A percentile compares a stretch with the other conserved stretches of the same genome.
These are phyloP conservation scores for Elongisporangium anandrum DNA, from an alignment of 352 stramenopile genomes.

Conservation along the genomic window DNA sequence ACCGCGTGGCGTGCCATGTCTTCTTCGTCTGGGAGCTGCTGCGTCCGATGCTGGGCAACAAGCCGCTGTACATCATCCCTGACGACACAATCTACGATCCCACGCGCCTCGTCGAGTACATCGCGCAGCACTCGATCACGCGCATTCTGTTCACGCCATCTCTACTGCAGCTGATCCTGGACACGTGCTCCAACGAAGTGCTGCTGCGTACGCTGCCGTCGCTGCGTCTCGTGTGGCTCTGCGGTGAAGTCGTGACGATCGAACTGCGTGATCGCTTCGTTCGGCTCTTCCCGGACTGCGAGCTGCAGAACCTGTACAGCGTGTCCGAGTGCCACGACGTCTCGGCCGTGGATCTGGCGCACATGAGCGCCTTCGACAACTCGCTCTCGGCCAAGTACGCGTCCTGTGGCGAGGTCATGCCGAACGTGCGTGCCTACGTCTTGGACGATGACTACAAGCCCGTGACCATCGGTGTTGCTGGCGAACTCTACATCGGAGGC, in stretches of 20 bases:
- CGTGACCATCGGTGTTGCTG: constrained; percentile 61
- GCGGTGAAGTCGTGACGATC: constrained; percentile 91
- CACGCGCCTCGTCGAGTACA: constrained; percentile 67
- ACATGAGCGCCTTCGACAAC: constrained; percentile 70
- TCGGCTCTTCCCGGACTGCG: constrained; percentile 73
- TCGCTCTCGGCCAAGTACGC: constrained; percentile 82
- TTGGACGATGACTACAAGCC: constrained; percentile 68
- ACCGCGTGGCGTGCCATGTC: constrained; percentile 89
- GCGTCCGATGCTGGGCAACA: constrained; percentile 86
- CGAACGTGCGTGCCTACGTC: constrained; percentile 74
- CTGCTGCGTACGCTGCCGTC: constrained; percentile 55
- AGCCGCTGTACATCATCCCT: constrained; percentile 89
- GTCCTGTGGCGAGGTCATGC: constrained; percentile 84
- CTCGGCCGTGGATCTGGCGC: constrained; percentile 71
- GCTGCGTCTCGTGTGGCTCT: constrained; percentile 89
- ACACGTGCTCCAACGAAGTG: constrained; percentile 51
- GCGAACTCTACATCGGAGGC: constrained; percentile 86
- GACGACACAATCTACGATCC: constrained; percentile 92
- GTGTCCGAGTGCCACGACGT: constrained; percentile 94
- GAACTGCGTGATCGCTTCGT: constrained; percentile 86
- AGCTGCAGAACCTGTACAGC: constrained; percentile 92
- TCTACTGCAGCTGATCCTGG: constrained; percentile 85
- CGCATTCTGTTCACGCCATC: constrained; percentile 93
- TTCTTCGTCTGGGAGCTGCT: constrained; percentile 96
- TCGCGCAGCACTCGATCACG: constrained; percentile 78